phyloP scores from a whole-genome alignment of 306 rosid genomes.

The Prunus persica region DNA sequence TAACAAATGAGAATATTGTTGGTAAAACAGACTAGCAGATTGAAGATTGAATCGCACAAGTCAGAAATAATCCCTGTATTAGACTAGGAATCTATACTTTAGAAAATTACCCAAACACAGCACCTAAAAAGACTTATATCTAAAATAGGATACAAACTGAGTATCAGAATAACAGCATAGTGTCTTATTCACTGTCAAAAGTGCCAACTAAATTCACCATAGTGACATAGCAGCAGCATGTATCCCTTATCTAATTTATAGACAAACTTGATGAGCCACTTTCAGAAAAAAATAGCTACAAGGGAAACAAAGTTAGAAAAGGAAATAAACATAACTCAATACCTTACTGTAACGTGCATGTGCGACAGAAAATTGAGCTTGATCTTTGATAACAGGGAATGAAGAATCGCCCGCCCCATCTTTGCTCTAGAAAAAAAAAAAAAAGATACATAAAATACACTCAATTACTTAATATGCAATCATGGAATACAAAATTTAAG shows the following conservation, averaged over 20 bases:
- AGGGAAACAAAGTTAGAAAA: background rate
- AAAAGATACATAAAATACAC: constrained; percentile 22
- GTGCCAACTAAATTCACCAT: background rate
- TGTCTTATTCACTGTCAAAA: background rate
- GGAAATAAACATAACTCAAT: constrained; percentile 20
- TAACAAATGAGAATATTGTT: background rate
- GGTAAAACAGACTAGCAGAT: background rate
- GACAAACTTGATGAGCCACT: background rate
- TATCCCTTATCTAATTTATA: background rate
- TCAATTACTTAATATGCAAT: constrained; percentile 15
- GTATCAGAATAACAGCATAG: background rate
- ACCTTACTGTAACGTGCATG: constrained; percentile 99
- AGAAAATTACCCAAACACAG: background rate
- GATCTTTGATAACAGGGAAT: constrained; percentile 85
- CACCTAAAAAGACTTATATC: background rate
- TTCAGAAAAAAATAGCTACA: background rate
- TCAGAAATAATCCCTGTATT: background rate
- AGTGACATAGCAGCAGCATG: background rate
- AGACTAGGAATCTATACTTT: background rate
- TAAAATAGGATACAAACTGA: background rate
- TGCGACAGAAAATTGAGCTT: constrained; percentile 75
- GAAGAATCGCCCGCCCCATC: constrained; percentile 87
- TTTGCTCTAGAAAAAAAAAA: constrained; percentile 58
- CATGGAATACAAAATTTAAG: constrained; percentile 8
- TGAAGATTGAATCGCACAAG: background rate